phyloP scores from a whole-genome alignment of 2,329 filamentous ascomycete genomes.

The Penicillium hordei region DNA sequence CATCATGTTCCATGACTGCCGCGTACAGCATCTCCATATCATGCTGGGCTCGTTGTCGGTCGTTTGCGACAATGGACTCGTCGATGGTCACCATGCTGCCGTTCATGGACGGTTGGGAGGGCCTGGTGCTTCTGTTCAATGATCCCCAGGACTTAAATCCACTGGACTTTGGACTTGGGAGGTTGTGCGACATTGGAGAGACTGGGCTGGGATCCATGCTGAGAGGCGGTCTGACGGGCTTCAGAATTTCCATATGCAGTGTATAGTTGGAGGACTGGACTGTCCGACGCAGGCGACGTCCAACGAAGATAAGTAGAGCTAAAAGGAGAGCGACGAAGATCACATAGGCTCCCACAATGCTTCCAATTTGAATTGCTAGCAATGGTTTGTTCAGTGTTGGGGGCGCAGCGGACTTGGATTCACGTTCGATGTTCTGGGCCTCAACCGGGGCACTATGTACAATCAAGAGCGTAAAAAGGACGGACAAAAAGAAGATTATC shows the following conservation, averaged over 20 bases:
- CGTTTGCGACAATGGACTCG: conserved; percentile 69
- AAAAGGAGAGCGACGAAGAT: conserved; percentile 73
- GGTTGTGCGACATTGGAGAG: conserved; percentile 30
- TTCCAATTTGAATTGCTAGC: conserved; percentile 78
- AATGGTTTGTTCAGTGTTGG: conserved; percentile 59
- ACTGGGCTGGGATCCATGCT: conserved; percentile 39
- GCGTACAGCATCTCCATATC: conserved; percentile 90
- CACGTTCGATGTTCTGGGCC: conserved; percentile 49
- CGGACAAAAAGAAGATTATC: conserved; percentile 50
- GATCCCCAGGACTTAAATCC: conserved; percentile 41
- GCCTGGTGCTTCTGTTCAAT: conserved; percentile 28
- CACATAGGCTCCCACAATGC: conserved; percentile 80
- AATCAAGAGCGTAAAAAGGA: conserved; percentile 58
- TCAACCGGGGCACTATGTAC: conserved; percentile 12
- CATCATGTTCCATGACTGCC: conserved; percentile 86
- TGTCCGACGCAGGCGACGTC: conserved; percentile 55
- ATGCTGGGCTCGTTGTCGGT: conserved; percentile 71
- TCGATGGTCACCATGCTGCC: conserved; percentile 73
- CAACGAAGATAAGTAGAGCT: conserved; percentile 61
- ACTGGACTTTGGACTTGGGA: conserved; percentile 40
- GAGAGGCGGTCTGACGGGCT: conserved; percentile 34
- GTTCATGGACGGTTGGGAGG: conserved; percentile 48
- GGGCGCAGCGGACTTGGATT: conserved; percentile 30
- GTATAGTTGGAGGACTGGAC: conserved; percentile 53
- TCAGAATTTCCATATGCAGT: conserved; percentile 60